Evolutionary conservation across 2,329 filamentous ascomycete genomes (phyloP).

Genomic region (Elsinoe perseae): DNA sequence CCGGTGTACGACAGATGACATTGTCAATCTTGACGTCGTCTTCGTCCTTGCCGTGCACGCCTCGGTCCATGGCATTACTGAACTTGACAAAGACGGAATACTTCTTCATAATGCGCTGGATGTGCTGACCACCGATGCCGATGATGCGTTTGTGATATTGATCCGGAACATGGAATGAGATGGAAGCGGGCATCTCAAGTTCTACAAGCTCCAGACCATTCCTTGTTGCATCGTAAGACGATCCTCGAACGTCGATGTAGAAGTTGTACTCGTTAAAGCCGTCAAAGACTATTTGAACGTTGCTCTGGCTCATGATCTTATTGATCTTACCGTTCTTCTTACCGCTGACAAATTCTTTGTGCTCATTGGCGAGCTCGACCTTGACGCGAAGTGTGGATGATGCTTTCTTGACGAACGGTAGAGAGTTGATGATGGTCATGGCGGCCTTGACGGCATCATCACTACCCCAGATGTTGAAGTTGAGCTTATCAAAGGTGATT

Average conservation of each 20-base stretch:
- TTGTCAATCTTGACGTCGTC: constrained; percentile 99
- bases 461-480: constrained; percentile 88
- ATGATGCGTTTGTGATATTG: constrained; percentile 99
- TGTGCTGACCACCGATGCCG: constrained; percentile 95
- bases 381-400: constrained; percentile 94
- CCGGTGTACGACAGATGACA: constrained; percentile 94
- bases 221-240: constrained; percentile 88
- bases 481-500: constrained; percentile 86
- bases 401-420: constrained; percentile 77
- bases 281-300: constrained; percentile 98
- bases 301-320: constrained; percentile 99
- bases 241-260: constrained; percentile 94
- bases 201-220: constrained; percentile 87
- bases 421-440: constrained; percentile 86
- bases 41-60: constrained; percentile 86
- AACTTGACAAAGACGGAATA: constrained; percentile 99
- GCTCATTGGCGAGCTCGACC: constrained; percentile 96
- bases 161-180: constrained; percentile 97
- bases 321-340: constrained; percentile 99
- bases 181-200: constrained; percentile 98
- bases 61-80: constrained; percentile 97
- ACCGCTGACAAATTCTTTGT: constrained; percentile 98
- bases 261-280: constrained; percentile 99
- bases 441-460: constrained; percentile 94
- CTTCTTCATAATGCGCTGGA: constrained; percentile 99